Conservation (phyloP, 176 grass and related monocot species). For the Canna indica region DNA sequence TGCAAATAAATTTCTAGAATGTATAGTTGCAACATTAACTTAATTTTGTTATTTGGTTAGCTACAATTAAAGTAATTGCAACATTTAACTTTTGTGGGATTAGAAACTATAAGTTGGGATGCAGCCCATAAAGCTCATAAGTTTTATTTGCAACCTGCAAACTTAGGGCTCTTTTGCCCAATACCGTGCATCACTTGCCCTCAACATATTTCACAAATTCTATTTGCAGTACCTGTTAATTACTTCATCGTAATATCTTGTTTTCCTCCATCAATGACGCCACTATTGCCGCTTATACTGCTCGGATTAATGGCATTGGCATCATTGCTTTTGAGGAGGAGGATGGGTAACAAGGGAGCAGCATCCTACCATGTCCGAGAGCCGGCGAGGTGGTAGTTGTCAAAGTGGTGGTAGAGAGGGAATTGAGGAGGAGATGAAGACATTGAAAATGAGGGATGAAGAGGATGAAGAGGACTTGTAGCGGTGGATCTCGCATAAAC, state of each 20-base stretch:
- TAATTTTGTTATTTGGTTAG: too few species aligned
- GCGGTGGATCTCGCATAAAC: constrained; percentile 51
- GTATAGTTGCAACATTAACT: too few species aligned
- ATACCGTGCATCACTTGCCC: too few species aligned
- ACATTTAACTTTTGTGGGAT: too few species aligned
- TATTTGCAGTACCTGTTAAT: too few species aligned
- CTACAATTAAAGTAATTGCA: too few species aligned
- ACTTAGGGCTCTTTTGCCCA: too few species aligned
- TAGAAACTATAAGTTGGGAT: too few species aligned
- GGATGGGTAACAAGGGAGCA: constrained; percentile 38
- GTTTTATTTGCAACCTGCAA: too few species aligned
- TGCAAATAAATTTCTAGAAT: too few species aligned
- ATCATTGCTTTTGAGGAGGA: constrained; percentile 23
- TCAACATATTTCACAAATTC: too few species aligned
- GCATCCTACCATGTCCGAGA: neutral
- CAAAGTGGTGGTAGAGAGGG: constrained; percentile 30
- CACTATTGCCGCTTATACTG: constrained; percentile 26
- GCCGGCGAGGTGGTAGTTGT: constrained; percentile 33
- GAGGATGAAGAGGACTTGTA: constrained; percentile 61
- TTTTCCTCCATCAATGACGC: constrained; percentile 82
- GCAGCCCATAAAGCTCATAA: too few species aligned
- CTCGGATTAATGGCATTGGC: neutral
- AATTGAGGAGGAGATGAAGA: constrained; percentile 42
- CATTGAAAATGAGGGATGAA: constrained; percentile 43
- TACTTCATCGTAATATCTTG: constrained; percentile 66